These are phyloP conservation scores for Dendryphion nanum DNA, from an alignment of 2,329 filamentous ascomycete genomes.

Conservation along the genomic window DNA sequence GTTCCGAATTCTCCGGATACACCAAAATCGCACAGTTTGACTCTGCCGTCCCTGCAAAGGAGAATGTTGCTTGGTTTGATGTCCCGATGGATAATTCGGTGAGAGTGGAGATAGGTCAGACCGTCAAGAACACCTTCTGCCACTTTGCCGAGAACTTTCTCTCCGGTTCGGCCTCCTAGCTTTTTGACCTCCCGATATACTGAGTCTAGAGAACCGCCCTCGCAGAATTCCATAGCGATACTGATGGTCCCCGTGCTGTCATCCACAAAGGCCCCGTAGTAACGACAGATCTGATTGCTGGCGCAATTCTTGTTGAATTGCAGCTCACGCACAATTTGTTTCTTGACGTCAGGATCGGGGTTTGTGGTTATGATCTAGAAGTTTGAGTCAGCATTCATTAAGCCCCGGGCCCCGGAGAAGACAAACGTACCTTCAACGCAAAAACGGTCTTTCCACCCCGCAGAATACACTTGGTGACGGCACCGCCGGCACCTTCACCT, in stretches of 20 bases:
- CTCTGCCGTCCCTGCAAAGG: slow-evolving; percentile 79
- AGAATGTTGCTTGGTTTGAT: slow-evolving; percentile 99
- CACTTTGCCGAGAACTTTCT: slow-evolving; percentile 96
- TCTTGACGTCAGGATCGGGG: slow-evolving; percentile 96
- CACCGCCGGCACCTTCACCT: slow-evolving; percentile 92
- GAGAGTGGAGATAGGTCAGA: slow-evolving; percentile 88
- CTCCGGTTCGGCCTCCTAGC: slow-evolving; percentile 87
- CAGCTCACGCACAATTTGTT: slow-evolving; percentile 93
- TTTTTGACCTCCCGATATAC: slow-evolving; percentile 98
- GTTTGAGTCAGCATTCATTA: slow-evolving; percentile 10
- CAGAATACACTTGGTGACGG: slow-evolving; percentile 86
- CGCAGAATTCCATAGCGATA: slow-evolving; percentile 99
- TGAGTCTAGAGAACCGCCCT: slow-evolving; percentile 91
- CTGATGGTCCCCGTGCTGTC: slow-evolving; percentile 95
- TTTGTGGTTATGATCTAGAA: slow-evolving; percentile 88
- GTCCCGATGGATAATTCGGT: slow-evolving; percentile 97
- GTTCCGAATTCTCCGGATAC: slow-evolving; percentile 98
- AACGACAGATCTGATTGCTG: slow-evolving; percentile 93
- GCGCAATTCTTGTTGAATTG: slow-evolving; percentile 98
- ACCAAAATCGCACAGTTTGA: slow-evolving; percentile 98
- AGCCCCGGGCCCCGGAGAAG: neutral
- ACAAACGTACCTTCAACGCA: slow-evolving; percentile 74
- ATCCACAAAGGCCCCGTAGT: slow-evolving; percentile 96
- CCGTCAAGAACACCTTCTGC: slow-evolving; percentile 93
- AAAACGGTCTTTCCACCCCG: slow-evolving; percentile 93